phyloP scores from a whole-genome alignment of 305 asterid species.

The Rubia tinctorum region DNA sequence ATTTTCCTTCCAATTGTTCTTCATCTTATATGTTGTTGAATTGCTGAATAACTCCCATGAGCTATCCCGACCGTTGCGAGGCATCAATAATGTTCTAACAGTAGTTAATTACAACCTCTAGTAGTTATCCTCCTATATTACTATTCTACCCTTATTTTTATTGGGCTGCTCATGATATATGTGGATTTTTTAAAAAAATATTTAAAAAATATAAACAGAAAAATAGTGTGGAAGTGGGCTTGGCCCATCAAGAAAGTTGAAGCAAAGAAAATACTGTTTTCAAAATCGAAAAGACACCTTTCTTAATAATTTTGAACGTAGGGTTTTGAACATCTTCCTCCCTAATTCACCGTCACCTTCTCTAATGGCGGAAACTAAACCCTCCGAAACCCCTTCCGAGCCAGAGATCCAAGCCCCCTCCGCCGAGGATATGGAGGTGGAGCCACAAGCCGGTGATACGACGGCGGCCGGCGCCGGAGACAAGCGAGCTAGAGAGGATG shows the following conservation, averaged over 20 bases:
- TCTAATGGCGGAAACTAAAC: constrained; percentile 25
- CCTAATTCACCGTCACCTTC: neutral
- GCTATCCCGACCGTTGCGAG: too few relatives aligned
- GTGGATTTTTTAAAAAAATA: too few relatives aligned
- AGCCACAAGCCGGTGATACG: constrained; percentile 11
- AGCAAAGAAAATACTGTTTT: neutral
- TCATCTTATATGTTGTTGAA: too few relatives aligned
- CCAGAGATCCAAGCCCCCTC: constrained; percentile 3
- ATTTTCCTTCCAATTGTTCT: too few relatives aligned
- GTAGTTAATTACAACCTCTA: too few relatives aligned
- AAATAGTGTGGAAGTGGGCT: neutral
- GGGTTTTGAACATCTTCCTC: neutral
- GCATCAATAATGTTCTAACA: too few relatives aligned
- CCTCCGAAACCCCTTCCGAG: constrained; percentile 9
- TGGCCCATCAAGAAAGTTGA: neutral
- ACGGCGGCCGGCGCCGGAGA: constrained; percentile 6
- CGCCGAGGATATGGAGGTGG: constrained; percentile 24
- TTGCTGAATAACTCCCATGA: too few relatives aligned
- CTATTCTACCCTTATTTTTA: too few relatives aligned
- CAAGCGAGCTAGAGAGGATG: constrained; percentile 32
- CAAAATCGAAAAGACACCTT: neutral
- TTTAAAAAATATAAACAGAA: neutral
- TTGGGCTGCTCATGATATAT: too few relatives aligned
- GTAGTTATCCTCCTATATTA: too few relatives aligned
- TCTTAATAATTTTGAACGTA: neutral